These are phyloP conservation scores for Funneliformis mosseae DNA, from an alignment of 192 early-diverging fungal species.

Conservation along the genomic window DNA sequence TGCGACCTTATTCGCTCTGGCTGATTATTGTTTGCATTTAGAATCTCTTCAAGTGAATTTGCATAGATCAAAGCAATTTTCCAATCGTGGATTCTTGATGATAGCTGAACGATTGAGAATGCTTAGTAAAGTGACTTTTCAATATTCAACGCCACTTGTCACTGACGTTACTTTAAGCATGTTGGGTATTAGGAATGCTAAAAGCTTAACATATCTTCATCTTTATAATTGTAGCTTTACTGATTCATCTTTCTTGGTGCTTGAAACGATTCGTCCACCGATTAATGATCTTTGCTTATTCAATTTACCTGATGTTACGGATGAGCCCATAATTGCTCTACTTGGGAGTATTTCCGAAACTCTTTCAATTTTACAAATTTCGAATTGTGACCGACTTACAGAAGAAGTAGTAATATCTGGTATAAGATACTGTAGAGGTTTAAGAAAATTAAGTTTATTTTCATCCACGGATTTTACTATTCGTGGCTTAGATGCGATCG, in stretches of 20 bases:
- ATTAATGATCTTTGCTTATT: constrained; percentile 33
- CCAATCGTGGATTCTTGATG: constrained; percentile 21
- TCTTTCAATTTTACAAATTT: constrained; percentile 25
- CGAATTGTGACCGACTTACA: constrained; percentile 26
- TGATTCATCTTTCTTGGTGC: neutral
- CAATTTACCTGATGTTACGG: neutral
- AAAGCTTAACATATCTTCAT: constrained; percentile 20
- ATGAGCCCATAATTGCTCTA: constrained; percentile 12
- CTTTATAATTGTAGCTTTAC: constrained; percentile 31
- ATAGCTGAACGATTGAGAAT: constrained; percentile 6
- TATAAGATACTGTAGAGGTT: neutral
- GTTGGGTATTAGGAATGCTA: neutral
- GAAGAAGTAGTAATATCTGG: constrained; percentile 8
- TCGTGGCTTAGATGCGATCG: constrained; percentile 9
- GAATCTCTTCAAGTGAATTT: constrained; percentile 26
- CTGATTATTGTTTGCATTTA: constrained; percentile 9
- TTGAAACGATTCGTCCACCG: constrained; percentile 12
- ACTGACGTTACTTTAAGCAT: constrained; percentile 24
- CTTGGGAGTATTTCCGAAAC: constrained; percentile 5
- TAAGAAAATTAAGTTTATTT: constrained; percentile 30
- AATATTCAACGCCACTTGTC: constrained; percentile 2
- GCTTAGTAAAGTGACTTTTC: constrained; percentile 22
- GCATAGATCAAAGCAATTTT: neutral
- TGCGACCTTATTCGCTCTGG: constrained; percentile 12
- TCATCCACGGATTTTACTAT: constrained; percentile 18